These are phyloP conservation scores for Pythium grandisporangium DNA, from an alignment of 352 stramenopile genomes.

Conservation along the genomic window DNA sequence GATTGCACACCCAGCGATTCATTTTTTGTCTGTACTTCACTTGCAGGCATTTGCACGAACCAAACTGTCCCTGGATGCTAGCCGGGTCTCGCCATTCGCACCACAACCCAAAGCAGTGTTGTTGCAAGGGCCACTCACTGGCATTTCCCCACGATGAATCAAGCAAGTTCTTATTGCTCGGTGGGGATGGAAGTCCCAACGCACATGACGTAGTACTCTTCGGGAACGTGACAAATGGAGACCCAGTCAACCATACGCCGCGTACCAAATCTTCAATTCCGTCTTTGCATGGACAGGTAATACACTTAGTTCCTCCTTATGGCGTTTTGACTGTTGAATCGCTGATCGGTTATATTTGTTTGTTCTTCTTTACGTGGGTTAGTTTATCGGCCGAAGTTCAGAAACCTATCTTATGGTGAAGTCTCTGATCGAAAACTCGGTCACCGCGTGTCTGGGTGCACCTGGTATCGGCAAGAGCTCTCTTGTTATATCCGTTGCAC, in stretches of 20 bases:
- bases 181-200: conserved; percentile 15
- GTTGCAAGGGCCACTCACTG: conserved; percentile 57
- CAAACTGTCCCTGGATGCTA: conserved; percentile 59
- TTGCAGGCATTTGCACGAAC: conserved; percentile 59
- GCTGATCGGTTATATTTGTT: too few species aligned
- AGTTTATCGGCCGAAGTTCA: conserved; percentile 75
- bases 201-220: conserved; percentile 69
- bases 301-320: too few species aligned
- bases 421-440: conserved; percentile 59
- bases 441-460: conserved; percentile 62
- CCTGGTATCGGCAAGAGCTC: conserved; percentile 79
- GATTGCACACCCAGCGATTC: too few species aligned
- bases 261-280: conserved; percentile 67
- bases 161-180: conserved; percentile 71
- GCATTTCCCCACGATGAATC: conserved; percentile 76
- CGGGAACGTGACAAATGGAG: conserved; percentile 45
- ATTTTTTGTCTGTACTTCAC: too few species aligned
- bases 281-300: conserved; percentile 66
- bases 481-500: conserved; percentile 69
- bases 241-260: conserved; percentile 52
- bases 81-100: conserved; percentile 54
- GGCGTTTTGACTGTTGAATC: too few species aligned
- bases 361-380: neutral
- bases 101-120: conserved; percentile 58
- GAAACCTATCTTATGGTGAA: conserved; percentile 77